Evolutionary conservation across 2,329 filamentous ascomycete species (phyloP), one percentile per base, ranked within the genome.

Genomic region (Trichothecium roseum): DNA sequence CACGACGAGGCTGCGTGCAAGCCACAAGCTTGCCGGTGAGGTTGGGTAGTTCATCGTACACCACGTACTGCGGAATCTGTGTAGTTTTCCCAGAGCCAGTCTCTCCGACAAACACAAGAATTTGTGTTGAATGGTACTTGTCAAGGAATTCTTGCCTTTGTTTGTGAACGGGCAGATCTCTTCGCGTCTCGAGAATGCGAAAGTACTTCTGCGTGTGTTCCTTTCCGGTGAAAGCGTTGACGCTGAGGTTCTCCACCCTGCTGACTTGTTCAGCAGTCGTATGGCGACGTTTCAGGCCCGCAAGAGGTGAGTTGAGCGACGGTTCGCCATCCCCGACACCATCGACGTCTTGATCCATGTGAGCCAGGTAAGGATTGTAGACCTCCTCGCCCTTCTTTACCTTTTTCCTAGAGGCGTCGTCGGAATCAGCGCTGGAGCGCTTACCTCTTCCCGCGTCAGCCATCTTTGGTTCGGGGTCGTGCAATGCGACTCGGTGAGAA

Each of bases 61-160:
- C 77, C 45, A 98, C 89, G 58, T 95, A 98, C 59, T 98, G 91
- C 2, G 91, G 91, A 42, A 98, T 96, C 68, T 98, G 91, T 0
- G 91, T 98, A 4, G 91, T 98, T 68, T 98, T 98, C 66, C 91
- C 91, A 46, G 91, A 98, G 76, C 93, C 91, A 8, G 91, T 98
- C 69, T 98, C 91, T 66, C 91, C 91, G 45, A 98, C 91, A 53
- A 98, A 95, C 51, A 98, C 91, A 41, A 98, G 78, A 47, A 98
- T 95, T 63, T 98, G 91, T 17, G 81, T 85, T 50, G 82, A 78
- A 51, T 98, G 93, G 63, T 93, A 98, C 52, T 94, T 76, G 53
- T 88, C 68, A 40, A 98, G 72, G 55, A 98, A 98, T 56, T 98
- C 91, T 60, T 91, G 78, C 59, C 84, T 80, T 61, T 98, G 91